Percentiles rank a stretch among this genome's conserved stretches.
Conservation (phyloP, 1,284 basidiomycete species). For the Austroboletus niveus region DNA sequence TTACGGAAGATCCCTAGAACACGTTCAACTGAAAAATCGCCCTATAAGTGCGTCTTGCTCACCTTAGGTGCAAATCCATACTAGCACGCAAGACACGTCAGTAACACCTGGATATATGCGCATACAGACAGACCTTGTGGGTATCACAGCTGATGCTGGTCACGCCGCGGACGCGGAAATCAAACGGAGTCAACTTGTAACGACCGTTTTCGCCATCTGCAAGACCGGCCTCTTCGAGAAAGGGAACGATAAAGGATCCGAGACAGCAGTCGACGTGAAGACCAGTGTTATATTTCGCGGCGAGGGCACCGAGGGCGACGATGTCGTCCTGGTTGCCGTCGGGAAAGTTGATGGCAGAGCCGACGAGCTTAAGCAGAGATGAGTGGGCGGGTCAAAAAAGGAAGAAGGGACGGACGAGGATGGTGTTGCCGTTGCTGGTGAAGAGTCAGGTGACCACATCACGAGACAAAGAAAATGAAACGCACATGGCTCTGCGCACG, state of each 20-base stretch:
- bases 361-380: constrained; percentile 67
- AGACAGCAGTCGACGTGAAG: constrained; percentile 94
- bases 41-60: constrained; percentile 8
- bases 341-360: constrained; percentile 90
- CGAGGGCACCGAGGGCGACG: constrained; percentile 73
- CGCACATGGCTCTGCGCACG: constrained; percentile 85
- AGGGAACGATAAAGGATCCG: constrained; percentile 90
- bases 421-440: constrained; percentile 70
- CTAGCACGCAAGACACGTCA: constrained; percentile 35
- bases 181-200: constrained; percentile 65
- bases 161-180: constrained; percentile 88
- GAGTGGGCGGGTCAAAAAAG: not conserved
- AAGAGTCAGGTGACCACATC: not conserved
- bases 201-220: constrained; percentile 49
- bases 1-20: constrained; percentile 81
- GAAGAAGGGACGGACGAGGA: constrained; percentile 54
- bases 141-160: constrained; percentile 92
- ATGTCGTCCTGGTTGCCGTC: constrained; percentile 93
- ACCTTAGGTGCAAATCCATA: constrained; percentile 87
- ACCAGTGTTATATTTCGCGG: constrained; percentile 75
- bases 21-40: not conserved
- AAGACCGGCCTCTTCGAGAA: constrained; percentile 67
- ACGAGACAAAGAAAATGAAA: constrained; percentile 9
- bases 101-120: not conserved
- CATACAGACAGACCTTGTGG: constrained; percentile 63